Conservation (phyloP, 2,329 filamentous ascomycete genomes). For the Tricladium varicosporioides region DNA sequence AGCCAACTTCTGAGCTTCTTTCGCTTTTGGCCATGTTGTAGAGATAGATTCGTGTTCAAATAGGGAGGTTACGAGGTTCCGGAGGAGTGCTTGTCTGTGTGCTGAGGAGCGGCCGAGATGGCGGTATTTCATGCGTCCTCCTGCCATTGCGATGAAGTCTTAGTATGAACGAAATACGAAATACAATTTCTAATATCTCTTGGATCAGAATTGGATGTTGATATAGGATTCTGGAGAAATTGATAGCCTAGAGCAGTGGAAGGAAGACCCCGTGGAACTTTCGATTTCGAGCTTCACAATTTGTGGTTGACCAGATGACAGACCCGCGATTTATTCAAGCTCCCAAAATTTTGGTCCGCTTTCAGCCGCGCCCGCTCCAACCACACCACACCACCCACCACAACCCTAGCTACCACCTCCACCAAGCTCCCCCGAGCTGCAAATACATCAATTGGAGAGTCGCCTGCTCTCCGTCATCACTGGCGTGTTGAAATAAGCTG, state of each 20-base stretch:
- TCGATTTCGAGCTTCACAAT: not conserved
- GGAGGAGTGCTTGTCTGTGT: conserved; percentile 55
- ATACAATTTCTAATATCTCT: too few relatives aligned
- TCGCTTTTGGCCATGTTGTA: conserved; percentile 95
- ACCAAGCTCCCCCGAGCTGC: not conserved
- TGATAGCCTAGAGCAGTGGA: not conserved
- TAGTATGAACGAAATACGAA: not conserved
- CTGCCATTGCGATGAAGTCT: conserved; percentile 63
- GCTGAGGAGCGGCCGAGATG: conserved; percentile 82
- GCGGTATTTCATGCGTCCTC: conserved; percentile 82
- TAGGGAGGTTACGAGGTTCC: conserved; percentile 81
- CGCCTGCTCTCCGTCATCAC: not conserved
- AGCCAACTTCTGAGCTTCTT: conserved; percentile 89
- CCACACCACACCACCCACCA: not conserved
- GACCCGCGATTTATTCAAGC: not conserved
- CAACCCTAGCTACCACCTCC: not conserved
- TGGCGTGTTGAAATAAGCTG: not conserved
- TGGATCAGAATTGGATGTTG: not conserved
- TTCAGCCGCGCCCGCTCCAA: not conserved
- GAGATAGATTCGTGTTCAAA: conserved; percentile 91
- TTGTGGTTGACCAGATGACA: not conserved
- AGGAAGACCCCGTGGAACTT: not conserved
- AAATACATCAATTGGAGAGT: not conserved
- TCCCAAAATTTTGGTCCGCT: not conserved
- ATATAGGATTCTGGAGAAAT: not conserved